These are phyloP conservation scores for Pythium brassicae DNA, from an alignment of 352 stramenopile species.

Conservation along the genomic window DNA sequence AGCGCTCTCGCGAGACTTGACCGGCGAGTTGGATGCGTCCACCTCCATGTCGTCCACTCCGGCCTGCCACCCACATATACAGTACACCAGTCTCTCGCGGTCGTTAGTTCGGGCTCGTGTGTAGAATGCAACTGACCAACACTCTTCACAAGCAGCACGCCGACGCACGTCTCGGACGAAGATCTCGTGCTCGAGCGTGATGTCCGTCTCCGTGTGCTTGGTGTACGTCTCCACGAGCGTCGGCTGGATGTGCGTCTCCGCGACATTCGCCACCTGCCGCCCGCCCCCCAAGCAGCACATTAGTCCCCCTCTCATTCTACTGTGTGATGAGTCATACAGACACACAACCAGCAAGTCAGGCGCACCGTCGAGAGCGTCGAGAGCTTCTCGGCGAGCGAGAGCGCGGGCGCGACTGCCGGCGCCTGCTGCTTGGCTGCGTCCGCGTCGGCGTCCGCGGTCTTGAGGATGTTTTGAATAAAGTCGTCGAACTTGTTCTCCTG, in stretches of 20 bases:
- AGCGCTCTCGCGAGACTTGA: slow-evolving; percentile 22
- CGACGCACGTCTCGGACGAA: slow-evolving; percentile 35
- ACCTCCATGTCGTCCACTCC: slow-evolving; percentile 35
- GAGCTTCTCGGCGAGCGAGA: slow-evolving; percentile 77
- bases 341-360: neutral
- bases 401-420: slow-evolving; percentile 11
- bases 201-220: slow-evolving; percentile 83
- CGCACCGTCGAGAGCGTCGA: slow-evolving; percentile 66
- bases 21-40: slow-evolving; percentile 27
- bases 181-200: slow-evolving; percentile 78
- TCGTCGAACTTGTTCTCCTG: slow-evolving; percentile 75
- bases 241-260: slow-evolving; percentile 78
- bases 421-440: slow-evolving; percentile 14
- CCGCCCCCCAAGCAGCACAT: neutral
- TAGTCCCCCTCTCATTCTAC: neutral
- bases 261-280: slow-evolving; percentile 50
- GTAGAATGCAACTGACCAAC: too few relatives aligned
- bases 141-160: neutral
- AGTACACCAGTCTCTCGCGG: too few relatives aligned
- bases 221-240: slow-evolving; percentile 80
- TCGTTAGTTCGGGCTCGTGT: neutral
- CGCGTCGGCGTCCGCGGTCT: slow-evolving; percentile 27
- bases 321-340: neutral
- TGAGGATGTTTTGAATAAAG: slow-evolving; percentile 85
- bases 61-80: slow-evolving; percentile 8